A percentile compares a stretch with the other conserved stretches of the same genome.
phyloP scores from a whole-genome alignment of 495 filamentous ascomycete species.

The Aspergillus conjunctus region DNA sequence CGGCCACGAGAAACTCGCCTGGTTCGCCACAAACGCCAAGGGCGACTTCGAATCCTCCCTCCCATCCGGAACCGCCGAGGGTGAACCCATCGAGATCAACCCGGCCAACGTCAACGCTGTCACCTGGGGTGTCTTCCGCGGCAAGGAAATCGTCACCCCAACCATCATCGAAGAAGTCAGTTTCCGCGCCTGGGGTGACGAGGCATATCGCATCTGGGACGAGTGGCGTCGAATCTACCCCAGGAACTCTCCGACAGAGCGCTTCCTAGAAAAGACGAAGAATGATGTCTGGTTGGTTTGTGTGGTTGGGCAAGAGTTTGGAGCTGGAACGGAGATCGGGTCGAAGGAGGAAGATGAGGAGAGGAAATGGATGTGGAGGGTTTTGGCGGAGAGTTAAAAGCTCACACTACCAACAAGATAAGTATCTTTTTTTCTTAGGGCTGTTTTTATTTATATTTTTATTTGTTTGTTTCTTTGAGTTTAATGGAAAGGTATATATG shows the following conservation, averaged over 20 bases:
- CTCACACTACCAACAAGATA: not conserved
- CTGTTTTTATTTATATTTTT: constrained; percentile 7
- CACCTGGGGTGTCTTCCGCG: constrained; percentile 94
- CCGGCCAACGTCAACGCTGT: constrained; percentile 80
- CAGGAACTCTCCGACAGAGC: constrained; percentile 63
- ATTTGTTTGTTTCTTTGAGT: not conserved
- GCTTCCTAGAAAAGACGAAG: constrained; percentile 65
- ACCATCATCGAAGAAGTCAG: constrained; percentile 97
- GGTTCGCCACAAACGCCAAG: constrained; percentile 75
- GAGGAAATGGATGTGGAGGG: constrained; percentile 48
- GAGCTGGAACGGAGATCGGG: constrained; percentile 43
- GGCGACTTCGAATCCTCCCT: constrained; percentile 72
- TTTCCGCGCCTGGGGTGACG: constrained; percentile 93
- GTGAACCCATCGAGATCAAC: constrained; percentile 42
- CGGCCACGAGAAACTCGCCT: constrained; percentile 67
- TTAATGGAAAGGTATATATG: not conserved
- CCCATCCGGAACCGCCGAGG: constrained; percentile 33
- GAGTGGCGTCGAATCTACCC: constrained; percentile 91
- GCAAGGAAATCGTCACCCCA: constrained; percentile 95
- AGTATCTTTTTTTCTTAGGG: constrained; percentile 4
- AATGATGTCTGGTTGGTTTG: constrained; percentile 84
- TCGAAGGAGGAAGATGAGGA: constrained; percentile 48
- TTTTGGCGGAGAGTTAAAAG: constrained; percentile 37
- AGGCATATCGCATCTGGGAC: constrained; percentile 92
- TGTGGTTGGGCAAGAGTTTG: constrained; percentile 83